Percentiles rank a stretch among this genome's conserved stretches.
These are phyloP conservation scores for Inosperma sp. DNA, from an alignment of 768 basidiomycete genomes.

Conservation along the genomic window DNA sequence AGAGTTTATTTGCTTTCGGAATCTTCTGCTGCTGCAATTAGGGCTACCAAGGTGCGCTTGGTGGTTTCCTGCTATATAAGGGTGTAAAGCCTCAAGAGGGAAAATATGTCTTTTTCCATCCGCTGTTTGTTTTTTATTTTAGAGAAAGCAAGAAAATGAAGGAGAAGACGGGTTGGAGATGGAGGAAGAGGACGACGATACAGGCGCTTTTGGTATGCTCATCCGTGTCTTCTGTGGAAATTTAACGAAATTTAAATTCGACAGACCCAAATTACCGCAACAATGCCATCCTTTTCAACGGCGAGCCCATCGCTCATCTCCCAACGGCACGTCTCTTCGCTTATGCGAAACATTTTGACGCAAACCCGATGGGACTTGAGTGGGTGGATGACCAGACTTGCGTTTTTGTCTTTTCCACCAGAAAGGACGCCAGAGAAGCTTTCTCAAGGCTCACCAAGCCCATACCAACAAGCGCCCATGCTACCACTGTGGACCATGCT, in stretches of 20 bases:
- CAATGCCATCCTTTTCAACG: constrained; percentile 70
- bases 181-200: constrained; percentile 33
- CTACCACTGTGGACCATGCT: constrained; percentile 12
- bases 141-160: constrained; percentile 44
- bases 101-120: constrained; percentile 15
- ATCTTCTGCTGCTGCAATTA: constrained; percentile 48
- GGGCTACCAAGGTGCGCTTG: constrained; percentile 70
- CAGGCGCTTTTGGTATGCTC: constrained; percentile 28
- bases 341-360: constrained; percentile 75
- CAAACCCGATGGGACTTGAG: constrained; percentile 70
- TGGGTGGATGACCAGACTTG: constrained; percentile 86
- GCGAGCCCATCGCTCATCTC: constrained; percentile 67
- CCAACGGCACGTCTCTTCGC: constrained; percentile 76
- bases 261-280: constrained; percentile 34
- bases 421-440: constrained; percentile 47
- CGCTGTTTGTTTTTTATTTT: constrained; percentile 14
- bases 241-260: not conserved
- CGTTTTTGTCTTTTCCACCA: constrained; percentile 67
- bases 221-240: not conserved
- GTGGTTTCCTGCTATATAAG: constrained; percentile 7
- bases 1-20: constrained; percentile 80
- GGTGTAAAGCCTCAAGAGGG: constrained; percentile 2
- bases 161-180: constrained; percentile 26
- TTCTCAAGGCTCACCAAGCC: constrained; percentile 48
- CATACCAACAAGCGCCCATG: constrained; percentile 15